Percentiles rank a stretch among this genome's conserved stretches.
Conservation (phyloP, 2,329 filamentous ascomycete genomes). For the Aotearoamyces nothofagi region DNA sequence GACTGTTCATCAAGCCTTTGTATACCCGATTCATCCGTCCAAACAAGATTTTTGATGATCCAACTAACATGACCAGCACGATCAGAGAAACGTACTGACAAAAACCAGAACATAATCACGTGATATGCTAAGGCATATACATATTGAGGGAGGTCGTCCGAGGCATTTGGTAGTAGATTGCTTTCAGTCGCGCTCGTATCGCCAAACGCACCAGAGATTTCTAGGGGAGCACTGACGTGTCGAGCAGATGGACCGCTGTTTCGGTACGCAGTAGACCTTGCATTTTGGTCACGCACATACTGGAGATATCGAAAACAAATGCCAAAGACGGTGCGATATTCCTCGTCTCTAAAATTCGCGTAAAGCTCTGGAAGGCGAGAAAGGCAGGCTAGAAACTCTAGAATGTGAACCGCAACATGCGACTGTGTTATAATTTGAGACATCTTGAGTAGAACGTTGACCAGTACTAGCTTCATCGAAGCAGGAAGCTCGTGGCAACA, state of each 20-base stretch:
- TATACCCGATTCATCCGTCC: constrained; percentile 59
- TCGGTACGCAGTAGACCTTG: constrained; percentile 9
- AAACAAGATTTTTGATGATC: constrained; percentile 74
- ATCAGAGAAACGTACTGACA: constrained; percentile 74
- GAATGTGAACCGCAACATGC: constrained; percentile 80
- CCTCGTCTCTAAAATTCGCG: constrained; percentile 78
- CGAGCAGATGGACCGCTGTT: constrained; percentile 22
- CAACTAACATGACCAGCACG: constrained; percentile 73
- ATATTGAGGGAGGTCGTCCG: constrained; percentile 79
- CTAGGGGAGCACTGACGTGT: constrained; percentile 8
- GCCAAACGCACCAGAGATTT: constrained; percentile 21
- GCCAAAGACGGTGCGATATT: constrained; percentile 87
- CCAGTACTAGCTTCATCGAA: constrained; percentile 72
- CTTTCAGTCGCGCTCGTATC: constrained; percentile 26
- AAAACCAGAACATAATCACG: constrained; percentile 93
- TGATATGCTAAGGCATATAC: constrained; percentile 90
- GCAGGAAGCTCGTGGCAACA: constrained; percentile 89
- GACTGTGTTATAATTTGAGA: constrained; percentile 90
- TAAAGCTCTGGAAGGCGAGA: constrained; percentile 74
- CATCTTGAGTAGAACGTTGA: constrained; percentile 83
- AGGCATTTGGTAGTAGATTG: constrained; percentile 23
- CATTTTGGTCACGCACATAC: constrained; percentile 54
- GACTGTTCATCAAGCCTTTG: constrained; percentile 81
- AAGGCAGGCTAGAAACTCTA: constrained; percentile 86
- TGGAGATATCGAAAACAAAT: constrained; percentile 92